phyloP scores from a whole-genome alignment of 148 eudicot genomes.

The Silene uniflora region DNA sequence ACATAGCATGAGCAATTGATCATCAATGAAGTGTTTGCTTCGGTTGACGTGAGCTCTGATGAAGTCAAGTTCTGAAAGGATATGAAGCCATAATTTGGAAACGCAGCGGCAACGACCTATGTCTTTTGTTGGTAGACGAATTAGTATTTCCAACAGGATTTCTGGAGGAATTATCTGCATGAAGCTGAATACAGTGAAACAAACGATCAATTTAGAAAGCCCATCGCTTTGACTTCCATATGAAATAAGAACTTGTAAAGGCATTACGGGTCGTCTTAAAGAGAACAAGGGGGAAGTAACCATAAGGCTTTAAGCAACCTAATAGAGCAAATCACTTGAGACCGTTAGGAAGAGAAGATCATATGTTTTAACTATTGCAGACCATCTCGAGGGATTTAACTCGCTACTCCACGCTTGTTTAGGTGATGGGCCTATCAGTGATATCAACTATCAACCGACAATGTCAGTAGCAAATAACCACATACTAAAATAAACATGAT shows the following conservation, averaged over 20 bases:
- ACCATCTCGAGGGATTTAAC: no score
- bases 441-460: no score
- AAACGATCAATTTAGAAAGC: not conserved
- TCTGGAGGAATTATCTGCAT: constrained; percentile 19
- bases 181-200: not conserved
- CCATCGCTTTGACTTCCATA: not conserved
- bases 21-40: not conserved
- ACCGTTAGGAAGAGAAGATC: no score
- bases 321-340: no score
- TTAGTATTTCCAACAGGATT: constrained; percentile 8
- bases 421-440: no score
- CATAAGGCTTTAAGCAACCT: no score
- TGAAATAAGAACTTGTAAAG: not conserved
- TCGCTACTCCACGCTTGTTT: no score
- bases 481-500: no score
- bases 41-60: constrained; percentile 20
- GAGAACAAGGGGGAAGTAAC: no score
- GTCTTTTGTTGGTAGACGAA: constrained; percentile 17
- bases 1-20: not conserved
- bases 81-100: constrained; percentile 18
- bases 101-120: constrained; percentile 21
- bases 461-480: no score
- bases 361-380: no score
- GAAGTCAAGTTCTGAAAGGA: constrained; percentile 18
- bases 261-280: no score